phyloP scores from a whole-genome alignment of 1,284 basidiomycete genomes.

The Hymenochaete sp. region DNA sequence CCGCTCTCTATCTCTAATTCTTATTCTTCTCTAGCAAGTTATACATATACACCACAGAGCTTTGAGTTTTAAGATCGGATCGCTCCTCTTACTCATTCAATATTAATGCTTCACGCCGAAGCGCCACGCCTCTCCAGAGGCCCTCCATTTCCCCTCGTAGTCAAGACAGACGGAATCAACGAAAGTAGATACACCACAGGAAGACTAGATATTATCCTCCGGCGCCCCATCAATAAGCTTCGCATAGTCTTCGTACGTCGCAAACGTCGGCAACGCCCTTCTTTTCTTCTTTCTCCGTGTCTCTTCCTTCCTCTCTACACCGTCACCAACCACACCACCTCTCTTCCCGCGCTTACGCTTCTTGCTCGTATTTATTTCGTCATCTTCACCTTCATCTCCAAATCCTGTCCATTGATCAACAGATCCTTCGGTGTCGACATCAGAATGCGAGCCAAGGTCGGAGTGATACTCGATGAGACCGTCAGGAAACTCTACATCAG shows the following conservation, averaged over 20 bases:
- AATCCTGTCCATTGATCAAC: constrained; percentile 52
- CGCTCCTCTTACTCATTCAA: too few species aligned
- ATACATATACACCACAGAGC: too few species aligned
- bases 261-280: constrained; percentile 78
- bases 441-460: constrained; percentile 28
- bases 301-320: constrained; percentile 35
- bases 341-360: constrained; percentile 35
- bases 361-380: constrained; percentile 27
- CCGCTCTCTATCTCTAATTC: too few species aligned
- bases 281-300: constrained; percentile 64
- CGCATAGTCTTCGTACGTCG: constrained; percentile 92
- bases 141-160: too few species aligned
- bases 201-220: constrained; percentile 40
- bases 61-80: too few species aligned
- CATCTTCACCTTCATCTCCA: constrained; percentile 22
- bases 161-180: too few species aligned
- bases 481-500: constrained; percentile 39
- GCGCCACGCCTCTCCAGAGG: too few species aligned
- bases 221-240: constrained; percentile 82
- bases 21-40: too few species aligned
- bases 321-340: too few species aligned
- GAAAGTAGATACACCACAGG: too few species aligned
- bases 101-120: too few species aligned
- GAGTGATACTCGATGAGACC: constrained; percentile 55
- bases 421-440: constrained; percentile 34